Base-by-base conservation (phyloP, 1,139 yeast species). In the Protomyces inundatus region DNA sequence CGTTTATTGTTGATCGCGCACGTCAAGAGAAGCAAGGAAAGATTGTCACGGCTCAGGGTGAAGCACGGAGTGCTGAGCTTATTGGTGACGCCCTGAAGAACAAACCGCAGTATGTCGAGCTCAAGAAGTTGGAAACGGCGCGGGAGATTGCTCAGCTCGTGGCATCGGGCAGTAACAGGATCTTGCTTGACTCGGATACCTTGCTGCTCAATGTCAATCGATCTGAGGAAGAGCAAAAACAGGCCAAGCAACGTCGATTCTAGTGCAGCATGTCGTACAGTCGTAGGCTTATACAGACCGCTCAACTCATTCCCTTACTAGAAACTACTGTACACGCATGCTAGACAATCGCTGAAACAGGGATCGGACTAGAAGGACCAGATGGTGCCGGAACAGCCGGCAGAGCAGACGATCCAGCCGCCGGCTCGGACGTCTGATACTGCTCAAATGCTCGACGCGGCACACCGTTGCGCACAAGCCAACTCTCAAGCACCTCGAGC, bases 81-180 rank as follows among this genome's bases (percentile, higher is more conserved):
- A 90, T 93, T 78, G 98, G 98, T 83, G 98, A 93, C 70, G 98
- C 98, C 64, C 91, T 93, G 76, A 93, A 91, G 80, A 93, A 93
- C 42, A 65, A 65, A 14, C 66, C 66, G 14, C 68, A 64, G 39
- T 93, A 93, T 76, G 96, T 93, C 57, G 98, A 93, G 76, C 84
- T 93, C 77, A 93, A 91, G 82, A 86, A 97, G 78, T 84, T 93
- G 75, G 98, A 91, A 74, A 93, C 98, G 64, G 98, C 98, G 14
- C 84, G 91, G 72, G 98, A 95, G 74, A 95, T 95, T 76, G 98
- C 98, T 56, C 80, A 78, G 53, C 89, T 91, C 61, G 80, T 93
- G 73, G 84, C 97, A 54, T 80, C 80, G 70, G 89, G 97, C 67
- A 97, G 97, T 70, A 93, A 93, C 84, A 85, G 85, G 75, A 90